Percentiles rank a stretch among this genome's conserved stretches.
phyloP scores from a whole-genome alignment of 345 rosid species.

The Rhizophora apiculata region DNA sequence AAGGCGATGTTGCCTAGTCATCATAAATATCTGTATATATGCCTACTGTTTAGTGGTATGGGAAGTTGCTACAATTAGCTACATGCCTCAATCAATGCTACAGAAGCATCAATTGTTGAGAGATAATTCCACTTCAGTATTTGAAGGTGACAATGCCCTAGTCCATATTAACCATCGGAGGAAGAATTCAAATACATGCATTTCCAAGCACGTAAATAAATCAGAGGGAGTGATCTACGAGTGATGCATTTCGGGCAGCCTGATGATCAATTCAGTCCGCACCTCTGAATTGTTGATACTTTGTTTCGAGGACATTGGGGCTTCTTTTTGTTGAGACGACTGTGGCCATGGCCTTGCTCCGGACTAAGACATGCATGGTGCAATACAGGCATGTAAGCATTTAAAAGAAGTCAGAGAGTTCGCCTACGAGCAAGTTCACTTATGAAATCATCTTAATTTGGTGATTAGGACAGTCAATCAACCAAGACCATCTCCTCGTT shows the following conservation, averaged over 20 bases:
- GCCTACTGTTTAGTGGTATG: no score
- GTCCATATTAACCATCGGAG: no score
- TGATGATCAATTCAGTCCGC: constrained; percentile 48
- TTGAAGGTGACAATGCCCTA: not conserved
- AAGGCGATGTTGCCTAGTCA: no score
- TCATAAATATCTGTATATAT: no score
- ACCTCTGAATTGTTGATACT: constrained; percentile 35
- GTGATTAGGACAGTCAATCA: no score
- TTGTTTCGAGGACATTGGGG: constrained; percentile 11
- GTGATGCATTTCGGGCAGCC: constrained; percentile 33
- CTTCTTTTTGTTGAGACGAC: constrained; percentile 21
- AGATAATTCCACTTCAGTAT: not conserved
- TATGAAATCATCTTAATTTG: no score
- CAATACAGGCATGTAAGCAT: not conserved
- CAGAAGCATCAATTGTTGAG: not conserved
- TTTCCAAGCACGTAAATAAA: not conserved
- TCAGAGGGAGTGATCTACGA: not conserved
- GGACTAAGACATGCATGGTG: not conserved
- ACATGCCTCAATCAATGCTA: not conserved
- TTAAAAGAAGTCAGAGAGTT: not conserved
- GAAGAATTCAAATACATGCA: not conserved
- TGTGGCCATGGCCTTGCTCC: constrained; percentile 18
- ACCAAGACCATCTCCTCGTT: no score
- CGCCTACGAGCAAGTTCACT: no score
- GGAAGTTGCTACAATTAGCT: not conserved